Base-by-base conservation (phyloP, 768 basidiomycete species). In the Pleurotus sapidus region DNA sequence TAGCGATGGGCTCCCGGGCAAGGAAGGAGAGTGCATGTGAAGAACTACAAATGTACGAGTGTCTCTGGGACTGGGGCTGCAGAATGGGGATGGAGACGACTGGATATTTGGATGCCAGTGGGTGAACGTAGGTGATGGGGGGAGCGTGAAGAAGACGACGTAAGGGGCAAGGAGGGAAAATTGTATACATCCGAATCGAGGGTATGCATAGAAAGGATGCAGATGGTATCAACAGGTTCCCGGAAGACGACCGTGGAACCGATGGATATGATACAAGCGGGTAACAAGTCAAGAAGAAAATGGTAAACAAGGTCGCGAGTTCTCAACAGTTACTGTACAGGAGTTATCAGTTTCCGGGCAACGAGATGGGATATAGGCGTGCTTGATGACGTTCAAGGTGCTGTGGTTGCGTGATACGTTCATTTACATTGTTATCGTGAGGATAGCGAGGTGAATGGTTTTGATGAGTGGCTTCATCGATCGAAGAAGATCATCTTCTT, bases 401-500 rank as follows among this genome's bases (percentile, higher is more conserved):
- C 11, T 34, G 30, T 34, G 30, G 30, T 34, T 34, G 42, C 42
- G 42, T 45, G 42, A 17, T 45, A 45, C 20, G 42, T 45, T 45
- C 42, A 17, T n/a, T 45, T 45, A 17, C 51, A 42, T 54, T 54
- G 17, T 54, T 17, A 39, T 54, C 51, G 39, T 54, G 34, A 27
- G 11, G 38, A 38, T 23, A 42, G 20, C 15, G 51, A 20, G 39
- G 39, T 17, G 24, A 18, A 24, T 34, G 51, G 15, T 17, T 50
- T n/a, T 50, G 49, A 50, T 50, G 49, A 37, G 24, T n/a, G 24
- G 24, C 49, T 54, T 50, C 51, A 54, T 54, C 51, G 51, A 54
- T 54, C 51, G 39, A 54, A 54, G 39, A 54, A 54, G 34, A 54
- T 42, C 37, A 54, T 40, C 51, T 54, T 54, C 51, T 54, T 54